Evolutionary conservation across 768 basidiomycete genomes (phyloP).

Genomic region (Hortiboletus flavorubellus): DNA sequence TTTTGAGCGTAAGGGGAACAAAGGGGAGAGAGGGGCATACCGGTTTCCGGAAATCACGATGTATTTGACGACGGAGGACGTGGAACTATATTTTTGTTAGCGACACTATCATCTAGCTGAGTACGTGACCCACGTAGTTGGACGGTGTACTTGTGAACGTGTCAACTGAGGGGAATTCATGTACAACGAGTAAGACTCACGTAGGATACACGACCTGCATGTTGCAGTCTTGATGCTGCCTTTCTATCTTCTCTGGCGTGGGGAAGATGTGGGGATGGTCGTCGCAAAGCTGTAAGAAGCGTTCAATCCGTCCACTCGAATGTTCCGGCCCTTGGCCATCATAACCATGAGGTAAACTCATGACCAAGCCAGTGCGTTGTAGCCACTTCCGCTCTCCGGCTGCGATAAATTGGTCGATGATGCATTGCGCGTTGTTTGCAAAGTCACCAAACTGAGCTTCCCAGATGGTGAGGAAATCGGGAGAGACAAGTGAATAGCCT

Average conservation of each 20-base stretch:
- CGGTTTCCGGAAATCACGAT: slow-evolving; percentile 98
- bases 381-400: slow-evolving; percentile 98
- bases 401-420: slow-evolving; percentile 98
- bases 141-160: slow-evolving; percentile 71
- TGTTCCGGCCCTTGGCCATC: slow-evolving; percentile 99
- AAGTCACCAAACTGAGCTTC: slow-evolving; percentile 99
- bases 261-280: slow-evolving; percentile 95
- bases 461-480: slow-evolving; percentile 91
- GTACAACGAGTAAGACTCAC: slow-evolving; percentile 41
- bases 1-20: neutral
- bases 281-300: slow-evolving; percentile 97
- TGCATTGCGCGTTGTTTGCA: slow-evolving; percentile 94
- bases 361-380: slow-evolving; percentile 86
- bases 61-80: slow-evolving; percentile 93
- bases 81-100: slow-evolving; percentile 63
- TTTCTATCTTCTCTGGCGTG: slow-evolving; percentile 79
- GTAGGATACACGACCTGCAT: slow-evolving; percentile 99
- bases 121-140: slow-evolving; percentile 61
- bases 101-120: slow-evolving; percentile 1
- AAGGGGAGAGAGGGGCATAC: slow-evolving; percentile 39
- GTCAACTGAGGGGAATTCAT: slow-evolving; percentile 3
- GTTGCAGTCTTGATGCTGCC: slow-evolving; percentile 98
- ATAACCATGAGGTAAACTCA: slow-evolving; percentile 92
- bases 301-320: slow-evolving; percentile 91
- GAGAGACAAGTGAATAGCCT: slow-evolving; percentile 97